A percentile compares a stretch with the other conserved stretches of the same genome.
phyloP scores from a whole-genome alignment of 1,284 basidiomycete genomes.

The Termitomyces sp. region DNA sequence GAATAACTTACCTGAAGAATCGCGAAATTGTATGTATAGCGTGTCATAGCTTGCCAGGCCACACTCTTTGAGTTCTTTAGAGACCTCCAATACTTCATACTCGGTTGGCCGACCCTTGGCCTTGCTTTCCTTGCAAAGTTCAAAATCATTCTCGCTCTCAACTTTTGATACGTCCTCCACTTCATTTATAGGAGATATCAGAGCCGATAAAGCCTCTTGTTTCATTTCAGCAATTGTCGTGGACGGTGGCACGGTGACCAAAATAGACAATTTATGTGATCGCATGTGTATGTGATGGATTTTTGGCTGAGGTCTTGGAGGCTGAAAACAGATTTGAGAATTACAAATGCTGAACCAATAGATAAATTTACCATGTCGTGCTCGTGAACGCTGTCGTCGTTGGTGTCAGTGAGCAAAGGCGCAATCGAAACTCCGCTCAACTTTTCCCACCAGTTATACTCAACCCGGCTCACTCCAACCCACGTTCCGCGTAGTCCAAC shows the following conservation, averaged over 20 bases:
- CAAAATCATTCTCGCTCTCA: constrained; percentile 49
- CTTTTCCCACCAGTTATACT: constrained; percentile 21
- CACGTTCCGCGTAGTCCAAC: constrained; percentile 20
- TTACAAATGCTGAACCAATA: background rate
- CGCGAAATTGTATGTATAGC: constrained; percentile 61
- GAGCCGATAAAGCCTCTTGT: constrained; percentile 54
- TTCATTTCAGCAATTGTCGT: constrained; percentile 56
- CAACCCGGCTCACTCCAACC: constrained; percentile 17
- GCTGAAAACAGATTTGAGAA: constrained; percentile 24
- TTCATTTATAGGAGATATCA: constrained; percentile 42
- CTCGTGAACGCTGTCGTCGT: constrained; percentile 11
- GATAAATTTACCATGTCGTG: constrained; percentile 16
- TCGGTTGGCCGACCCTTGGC: constrained; percentile 44
- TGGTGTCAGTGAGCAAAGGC: constrained; percentile 9
- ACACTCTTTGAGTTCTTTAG: constrained; percentile 40
- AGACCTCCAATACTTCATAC: constrained; percentile 48
- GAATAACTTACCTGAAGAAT: constrained; percentile 47
- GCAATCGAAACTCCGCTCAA: constrained; percentile 18
- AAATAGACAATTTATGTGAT: constrained; percentile 63
- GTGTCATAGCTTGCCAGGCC: constrained; percentile 57
- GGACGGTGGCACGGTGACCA: constrained; percentile 49
- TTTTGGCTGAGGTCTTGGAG: constrained; percentile 38
- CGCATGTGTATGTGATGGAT: constrained; percentile 62
- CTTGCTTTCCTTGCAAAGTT: constrained; percentile 50
- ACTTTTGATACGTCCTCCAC: constrained; percentile 42